Conservation (phyloP, 202 grass and related monocot genomes). For the Carex sylvatica region DNA sequence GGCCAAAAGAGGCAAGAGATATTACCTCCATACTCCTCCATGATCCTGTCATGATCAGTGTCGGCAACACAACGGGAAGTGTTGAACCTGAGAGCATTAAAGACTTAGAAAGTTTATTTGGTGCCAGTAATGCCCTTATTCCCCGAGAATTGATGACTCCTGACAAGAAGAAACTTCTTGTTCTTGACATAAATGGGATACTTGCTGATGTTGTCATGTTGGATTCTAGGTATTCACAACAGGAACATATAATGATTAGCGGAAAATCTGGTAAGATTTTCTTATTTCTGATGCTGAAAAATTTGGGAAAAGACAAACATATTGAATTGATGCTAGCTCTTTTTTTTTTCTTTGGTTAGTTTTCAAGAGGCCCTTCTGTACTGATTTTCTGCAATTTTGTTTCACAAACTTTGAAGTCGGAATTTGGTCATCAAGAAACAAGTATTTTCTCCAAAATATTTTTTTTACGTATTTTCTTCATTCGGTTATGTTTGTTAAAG, state of each 20-base stretch:
- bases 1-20: conserved; percentile 66
- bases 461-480: background rate
- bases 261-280: conserved; percentile 48
- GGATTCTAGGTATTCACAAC: background rate
- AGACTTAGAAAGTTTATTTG: background rate
- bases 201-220: conserved; percentile 69
- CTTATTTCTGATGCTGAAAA: background rate
- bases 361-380: conserved; percentile 61
- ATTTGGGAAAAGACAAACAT: background rate
- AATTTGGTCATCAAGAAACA: conserved; percentile 83
- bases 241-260: conserved; percentile 41
- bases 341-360: conserved; percentile 36
- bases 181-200: conserved; percentile 85
- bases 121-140: background rate
- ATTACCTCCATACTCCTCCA: conserved; percentile 55
- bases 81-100: background rate
- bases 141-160: background rate
- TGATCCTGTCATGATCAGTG: conserved; percentile 71
- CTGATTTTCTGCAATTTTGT: conserved; percentile 89
- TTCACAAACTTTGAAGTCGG: conserved; percentile 78
- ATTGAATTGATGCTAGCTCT: conserved; percentile 25
- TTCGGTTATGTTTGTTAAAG: conserved; percentile 2
- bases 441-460: conserved; percentile 18
- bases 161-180: conserved; percentile 64
- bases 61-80: conserved; percentile 34